Evolutionary conservation across 495 filamentous ascomycete species (phyloP).

Genomic region (Penicillium mononematosum): DNA sequence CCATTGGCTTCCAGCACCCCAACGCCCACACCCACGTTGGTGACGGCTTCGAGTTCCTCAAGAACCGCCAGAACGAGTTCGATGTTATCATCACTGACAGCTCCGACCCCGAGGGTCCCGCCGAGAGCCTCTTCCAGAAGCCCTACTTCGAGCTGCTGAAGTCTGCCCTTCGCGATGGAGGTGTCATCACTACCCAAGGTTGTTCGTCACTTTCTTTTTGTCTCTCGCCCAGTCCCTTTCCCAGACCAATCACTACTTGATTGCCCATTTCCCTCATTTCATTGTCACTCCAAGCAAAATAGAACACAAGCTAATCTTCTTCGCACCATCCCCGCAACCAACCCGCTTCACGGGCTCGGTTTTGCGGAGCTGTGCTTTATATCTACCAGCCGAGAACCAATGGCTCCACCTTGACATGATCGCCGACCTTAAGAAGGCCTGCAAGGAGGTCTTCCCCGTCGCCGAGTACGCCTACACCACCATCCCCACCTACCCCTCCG

Average conservation of each 20-base stretch:
- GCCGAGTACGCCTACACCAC: constrained; percentile 99
- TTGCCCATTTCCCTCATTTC: constrained; percentile 2
- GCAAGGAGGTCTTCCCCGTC: constrained; percentile 94
- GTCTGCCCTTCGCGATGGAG: constrained; percentile 86
- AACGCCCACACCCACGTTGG: constrained; percentile 88
- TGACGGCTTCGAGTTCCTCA: constrained; percentile 97
- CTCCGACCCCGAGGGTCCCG: constrained; percentile 94
- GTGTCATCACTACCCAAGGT: constrained; percentile 99
- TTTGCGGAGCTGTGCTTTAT: constrained; percentile 32
- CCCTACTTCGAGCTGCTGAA: constrained; percentile 93
- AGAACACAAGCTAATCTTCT: constrained; percentile 30
- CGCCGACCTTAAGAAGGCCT: constrained; percentile 87
- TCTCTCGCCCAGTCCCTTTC: constrained; percentile 13
- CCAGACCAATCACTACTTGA: constrained; percentile 5
- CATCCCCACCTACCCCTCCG: constrained; percentile 98
- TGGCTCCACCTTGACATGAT: constrained; percentile 96
- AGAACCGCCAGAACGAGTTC: constrained; percentile 88
- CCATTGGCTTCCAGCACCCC: constrained; percentile 87
- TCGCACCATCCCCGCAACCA: constrained; percentile 35
- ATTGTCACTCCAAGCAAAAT: background rate
- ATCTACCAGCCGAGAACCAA: constrained; percentile 85
- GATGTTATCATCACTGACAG: constrained; percentile 99
- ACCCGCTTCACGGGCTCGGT: constrained; percentile 39
- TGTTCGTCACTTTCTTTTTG: constrained; percentile 79
- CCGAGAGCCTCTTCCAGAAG: constrained; percentile 96